These are phyloP conservation scores for Arabis alpina DNA, from an alignment of 345 rosid species.

Conservation along the genomic window DNA sequence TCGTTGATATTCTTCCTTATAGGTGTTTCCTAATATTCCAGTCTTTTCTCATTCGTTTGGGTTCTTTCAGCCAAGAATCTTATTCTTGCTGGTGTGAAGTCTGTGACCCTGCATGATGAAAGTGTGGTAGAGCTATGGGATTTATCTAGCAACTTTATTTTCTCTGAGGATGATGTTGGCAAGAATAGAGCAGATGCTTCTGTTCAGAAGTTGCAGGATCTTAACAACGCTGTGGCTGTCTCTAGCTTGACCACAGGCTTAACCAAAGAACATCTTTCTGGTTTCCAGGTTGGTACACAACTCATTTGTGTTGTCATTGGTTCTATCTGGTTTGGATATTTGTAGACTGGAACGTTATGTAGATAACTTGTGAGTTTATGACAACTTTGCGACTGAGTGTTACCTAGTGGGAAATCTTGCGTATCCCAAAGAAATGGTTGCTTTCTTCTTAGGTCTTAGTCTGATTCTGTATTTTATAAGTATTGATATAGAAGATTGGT, in stretches of 20 bases:
- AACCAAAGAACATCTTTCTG: constrained; percentile 76
- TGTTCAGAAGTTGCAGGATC: constrained; percentile 93
- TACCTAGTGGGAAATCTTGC: neutral
- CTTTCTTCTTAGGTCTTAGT: neutral
- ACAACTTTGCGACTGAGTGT: constrained; percentile 4
- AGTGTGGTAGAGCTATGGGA: constrained; percentile 88
- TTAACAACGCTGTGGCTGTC: constrained; percentile 82
- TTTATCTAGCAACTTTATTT: constrained; percentile 82
- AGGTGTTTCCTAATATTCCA: neutral
- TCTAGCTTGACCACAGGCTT: constrained; percentile 70
- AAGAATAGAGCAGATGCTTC: constrained; percentile 96
- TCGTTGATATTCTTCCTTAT: neutral
- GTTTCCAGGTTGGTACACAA: constrained; percentile 68
- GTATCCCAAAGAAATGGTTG: constrained; percentile 10
- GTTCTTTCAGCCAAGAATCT: constrained; percentile 86
- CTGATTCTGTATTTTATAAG: neutral
- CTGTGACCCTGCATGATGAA: constrained; percentile 94
- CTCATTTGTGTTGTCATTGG: constrained; percentile 19
- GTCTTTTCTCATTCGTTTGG: too few relatives aligned
- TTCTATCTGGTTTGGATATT: constrained; percentile 7
- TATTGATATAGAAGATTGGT: constrained; percentile 11
- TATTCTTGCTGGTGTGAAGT: constrained; percentile 96
- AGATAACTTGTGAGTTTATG: constrained; percentile 1
- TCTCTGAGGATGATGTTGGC: constrained; percentile 82
- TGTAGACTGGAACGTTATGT: neutral